Evolutionary conservation across 1,139 yeast species (phyloP).

Genomic region (Scheffersomyces illinoinensis): DNA sequence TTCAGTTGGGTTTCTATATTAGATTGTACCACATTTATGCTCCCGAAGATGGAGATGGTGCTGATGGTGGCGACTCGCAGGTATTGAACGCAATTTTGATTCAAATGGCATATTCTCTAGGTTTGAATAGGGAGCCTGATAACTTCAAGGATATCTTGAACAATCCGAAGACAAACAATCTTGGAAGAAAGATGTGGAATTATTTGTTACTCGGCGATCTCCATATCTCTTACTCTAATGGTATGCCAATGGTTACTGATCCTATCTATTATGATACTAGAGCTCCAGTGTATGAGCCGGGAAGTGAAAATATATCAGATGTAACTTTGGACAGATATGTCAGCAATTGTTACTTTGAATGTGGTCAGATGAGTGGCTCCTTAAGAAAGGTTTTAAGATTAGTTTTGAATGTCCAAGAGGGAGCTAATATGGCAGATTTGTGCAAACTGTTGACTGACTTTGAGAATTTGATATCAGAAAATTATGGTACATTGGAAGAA

Average conservation of each 20-base stretch:
- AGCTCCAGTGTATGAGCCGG: conserved; percentile 24
- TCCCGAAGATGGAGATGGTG: conserved; percentile 48
- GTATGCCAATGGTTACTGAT: conserved; percentile 24
- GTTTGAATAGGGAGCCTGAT: conserved; percentile 51
- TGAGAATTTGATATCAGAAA: conserved; percentile 17
- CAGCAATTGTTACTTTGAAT: conserved; percentile 14
- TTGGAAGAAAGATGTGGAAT: conserved; percentile 33
- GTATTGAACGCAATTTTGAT: conserved; percentile 44
- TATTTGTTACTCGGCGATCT: conserved; percentile 24
- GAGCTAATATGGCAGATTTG: conserved; percentile 23
- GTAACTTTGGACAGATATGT: conserved; percentile 22
- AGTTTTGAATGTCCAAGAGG: conserved; percentile 23
- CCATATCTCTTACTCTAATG: conserved; percentile 28
- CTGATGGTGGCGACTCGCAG: conserved; percentile 49
- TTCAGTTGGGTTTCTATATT: conserved; percentile 36
- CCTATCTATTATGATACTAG: conserved; percentile 26
- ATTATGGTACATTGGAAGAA: conserved; percentile 17
- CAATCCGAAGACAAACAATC: conserved; percentile 23
- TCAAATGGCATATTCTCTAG: conserved; percentile 48
- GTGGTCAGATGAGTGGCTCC: conserved; percentile 2
- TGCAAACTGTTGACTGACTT: conserved; percentile 20
- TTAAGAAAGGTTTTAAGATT: conserved; percentile 14
- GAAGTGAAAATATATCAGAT: conserved; percentile 22
- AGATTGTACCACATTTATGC: conserved; percentile 44
- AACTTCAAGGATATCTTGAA: conserved; percentile 19